Base-by-base conservation (phyloP, 495 filamentous ascomycete species). In the Annulohypoxylon stygium region DNA sequence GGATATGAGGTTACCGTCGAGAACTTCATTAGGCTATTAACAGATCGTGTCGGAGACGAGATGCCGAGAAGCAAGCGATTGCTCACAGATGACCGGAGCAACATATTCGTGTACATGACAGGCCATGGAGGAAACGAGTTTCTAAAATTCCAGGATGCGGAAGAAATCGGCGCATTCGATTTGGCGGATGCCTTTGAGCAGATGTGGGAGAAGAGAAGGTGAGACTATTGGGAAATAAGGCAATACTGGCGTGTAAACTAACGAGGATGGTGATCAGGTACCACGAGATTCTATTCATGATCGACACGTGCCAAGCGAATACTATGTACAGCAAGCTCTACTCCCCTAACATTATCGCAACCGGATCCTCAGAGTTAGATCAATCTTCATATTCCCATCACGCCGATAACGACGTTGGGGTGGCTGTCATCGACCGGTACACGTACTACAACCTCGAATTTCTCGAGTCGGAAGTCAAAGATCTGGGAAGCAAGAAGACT, bases 141-240 rank as follows among this genome's bases (percentile, higher is more conserved):
- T 78, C 82, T 99, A 65, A 99, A 99, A 80, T 99, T 99, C 80
- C 96, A 99, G 78, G 96, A 99, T 70, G 92, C 93, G 26, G 96
- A 99, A 83, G 96, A 99, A 81, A 98, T 99, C 54, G 94, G 93
- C 65, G 93, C 93, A 0, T 98, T 95, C 82, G 96, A 99, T 84
- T 82, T 99, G 59, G 96, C 96, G 26, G 93, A 99, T 84, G 96
- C 97, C 11, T 98, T 99, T 80, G 95, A 95, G 81, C 96, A 99
- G 87, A 99, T 99, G 96, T 98, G 95, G 93, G 97, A 99, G 85
- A 99, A 99, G 90, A 94, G 95, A 84, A 88, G 96, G 82, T 95
- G 87, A 62, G 4, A 14, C 1, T n/a, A 64, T 78, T 37, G 20
- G 25, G 20, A 9, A 20, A 23, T 23, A 26, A 51, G 18, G 20